These are phyloP conservation scores for Oryza coarctata DNA, from an alignment of 176 grass and related monocot species.

Conservation along the genomic window DNA sequence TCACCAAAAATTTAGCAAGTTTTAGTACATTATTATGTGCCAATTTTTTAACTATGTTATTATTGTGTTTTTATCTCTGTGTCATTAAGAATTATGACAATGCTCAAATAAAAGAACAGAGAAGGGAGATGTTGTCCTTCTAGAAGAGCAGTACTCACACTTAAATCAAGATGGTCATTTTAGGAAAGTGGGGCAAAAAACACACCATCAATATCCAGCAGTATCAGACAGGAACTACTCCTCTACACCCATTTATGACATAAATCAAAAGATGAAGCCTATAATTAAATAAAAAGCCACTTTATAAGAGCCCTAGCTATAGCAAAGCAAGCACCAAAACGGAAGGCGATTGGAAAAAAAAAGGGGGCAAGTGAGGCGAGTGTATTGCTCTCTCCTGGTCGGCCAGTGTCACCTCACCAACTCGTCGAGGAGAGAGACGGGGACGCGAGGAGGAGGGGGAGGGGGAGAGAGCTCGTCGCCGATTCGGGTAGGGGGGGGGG, in stretches of 20 bases:
- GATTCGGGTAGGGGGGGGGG: conserved; percentile 15
- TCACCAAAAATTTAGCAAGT: neutral
- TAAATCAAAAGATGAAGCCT: conserved; percentile 2
- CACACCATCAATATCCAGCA: neutral
- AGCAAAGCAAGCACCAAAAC: neutral
- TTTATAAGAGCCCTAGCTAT: neutral
- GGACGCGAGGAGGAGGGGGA: no score
- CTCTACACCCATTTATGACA: conserved; percentile 28
- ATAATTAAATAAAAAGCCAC: conserved; percentile 28
- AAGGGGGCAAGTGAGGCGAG: neutral
- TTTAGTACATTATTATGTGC: neutral
- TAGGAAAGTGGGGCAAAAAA: neutral
- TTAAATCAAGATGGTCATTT: neutral
- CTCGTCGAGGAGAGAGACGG: conserved; percentile 1
- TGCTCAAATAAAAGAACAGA: no score
- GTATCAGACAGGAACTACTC: neutral
- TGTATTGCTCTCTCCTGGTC: conserved; percentile 19
- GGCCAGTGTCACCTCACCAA: conserved; percentile 34
- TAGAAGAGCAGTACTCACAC: no score
- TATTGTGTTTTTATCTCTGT: no score
- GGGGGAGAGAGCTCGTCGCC: neutral
- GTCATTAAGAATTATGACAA: no score
- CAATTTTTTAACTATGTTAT: neutral
- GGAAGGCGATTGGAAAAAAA: neutral
- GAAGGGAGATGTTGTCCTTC: no score